Evolutionary conservation across 1,284 basidiomycete genomes (phyloP).

Genomic region (Chondrostereum purpureum): DNA sequence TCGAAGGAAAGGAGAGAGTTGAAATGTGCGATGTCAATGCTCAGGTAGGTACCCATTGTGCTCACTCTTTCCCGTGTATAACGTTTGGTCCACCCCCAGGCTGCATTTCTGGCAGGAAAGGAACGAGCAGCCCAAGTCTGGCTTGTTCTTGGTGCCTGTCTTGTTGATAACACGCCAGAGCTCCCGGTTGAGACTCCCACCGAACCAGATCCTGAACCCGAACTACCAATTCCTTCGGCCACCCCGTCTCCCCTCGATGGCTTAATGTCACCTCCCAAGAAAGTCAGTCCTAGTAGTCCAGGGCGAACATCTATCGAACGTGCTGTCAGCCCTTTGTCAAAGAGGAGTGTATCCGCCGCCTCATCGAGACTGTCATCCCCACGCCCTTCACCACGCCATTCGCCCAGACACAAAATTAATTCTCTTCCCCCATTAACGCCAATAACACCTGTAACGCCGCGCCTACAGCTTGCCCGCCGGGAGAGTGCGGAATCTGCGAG

Average conservation of each 20-base stretch:
- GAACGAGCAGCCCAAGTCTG: constrained; percentile 64
- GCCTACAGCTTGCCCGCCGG: constrained; percentile 29
- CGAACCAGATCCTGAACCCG: background rate
- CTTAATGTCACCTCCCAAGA: background rate
- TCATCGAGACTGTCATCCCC: constrained; percentile 62
- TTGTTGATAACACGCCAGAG: constrained; percentile 41
- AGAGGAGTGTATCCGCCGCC: constrained; percentile 11
- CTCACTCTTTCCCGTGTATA: too few relatives aligned
- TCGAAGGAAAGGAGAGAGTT: constrained; percentile 49
- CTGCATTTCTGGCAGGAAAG: constrained; percentile 56
- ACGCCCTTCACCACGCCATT: too few relatives aligned
- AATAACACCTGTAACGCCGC: constrained; percentile 26
- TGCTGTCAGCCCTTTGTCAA: background rate
- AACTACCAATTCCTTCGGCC: constrained; percentile 16
- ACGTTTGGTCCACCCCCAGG: too few relatives aligned
- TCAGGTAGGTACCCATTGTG: constrained; percentile 41
- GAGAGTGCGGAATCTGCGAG: constrained; percentile 26
- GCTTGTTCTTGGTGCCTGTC: constrained; percentile 55
- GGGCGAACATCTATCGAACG: background rate
- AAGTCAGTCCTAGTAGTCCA: constrained; percentile 32
- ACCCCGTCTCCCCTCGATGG: constrained; percentile 15
- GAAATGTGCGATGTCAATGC: constrained; percentile 55
- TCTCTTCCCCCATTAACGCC: constrained; percentile 38
- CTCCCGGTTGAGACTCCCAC: constrained; percentile 17
- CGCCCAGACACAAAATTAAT: constrained; percentile 30